Evolutionary conservation across 352 stramenopile genomes (phyloP).

Genomic region (Pythium pyrilobum): DNA sequence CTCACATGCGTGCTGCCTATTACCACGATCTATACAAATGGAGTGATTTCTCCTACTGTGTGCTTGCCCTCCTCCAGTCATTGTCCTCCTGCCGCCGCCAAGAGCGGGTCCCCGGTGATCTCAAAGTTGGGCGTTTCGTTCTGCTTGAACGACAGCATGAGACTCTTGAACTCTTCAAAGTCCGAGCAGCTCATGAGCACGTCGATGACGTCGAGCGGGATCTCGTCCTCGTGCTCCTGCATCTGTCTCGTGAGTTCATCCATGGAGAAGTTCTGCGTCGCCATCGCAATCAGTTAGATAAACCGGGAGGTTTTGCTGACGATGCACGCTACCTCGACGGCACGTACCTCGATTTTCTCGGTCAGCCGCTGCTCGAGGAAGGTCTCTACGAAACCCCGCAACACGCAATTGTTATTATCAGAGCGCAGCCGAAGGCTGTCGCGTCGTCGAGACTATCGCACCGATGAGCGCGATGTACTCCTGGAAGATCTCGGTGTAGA

Average conservation of each 20-base stretch:
- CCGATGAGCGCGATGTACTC: slow-evolving; percentile 78
- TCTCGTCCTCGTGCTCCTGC: slow-evolving; percentile 83
- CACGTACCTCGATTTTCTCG: slow-evolving; percentile 56
- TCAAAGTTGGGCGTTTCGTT: slow-evolving; percentile 76
- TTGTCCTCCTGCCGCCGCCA: slow-evolving; percentile 30
- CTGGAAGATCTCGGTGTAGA: slow-evolving; percentile 77
- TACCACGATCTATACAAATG: not conserved
- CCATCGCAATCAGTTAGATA: no score
- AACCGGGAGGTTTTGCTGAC: no score
- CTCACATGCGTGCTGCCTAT: slow-evolving; percentile 4
- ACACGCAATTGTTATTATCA: no score
- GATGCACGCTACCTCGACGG: not conserved
- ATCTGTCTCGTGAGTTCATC: slow-evolving; percentile 74
- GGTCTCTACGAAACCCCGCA: slow-evolving; percentile 34
- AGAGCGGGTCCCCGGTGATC: slow-evolving; percentile 61
- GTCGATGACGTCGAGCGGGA: slow-evolving; percentile 73
- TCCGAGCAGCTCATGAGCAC: slow-evolving; percentile 75
- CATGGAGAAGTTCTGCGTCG: slow-evolving; percentile 83
- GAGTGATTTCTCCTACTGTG: not conserved
- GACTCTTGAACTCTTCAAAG: slow-evolving; percentile 86
- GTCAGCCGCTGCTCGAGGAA: slow-evolving; percentile 61
- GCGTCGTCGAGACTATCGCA: no score
- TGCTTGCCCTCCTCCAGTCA: no score
- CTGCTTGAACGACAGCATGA: slow-evolving; percentile 86
- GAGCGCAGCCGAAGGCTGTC: no score